Conservation (phyloP, 768 basidiomycete genomes). For the Suillus lakei region DNA sequence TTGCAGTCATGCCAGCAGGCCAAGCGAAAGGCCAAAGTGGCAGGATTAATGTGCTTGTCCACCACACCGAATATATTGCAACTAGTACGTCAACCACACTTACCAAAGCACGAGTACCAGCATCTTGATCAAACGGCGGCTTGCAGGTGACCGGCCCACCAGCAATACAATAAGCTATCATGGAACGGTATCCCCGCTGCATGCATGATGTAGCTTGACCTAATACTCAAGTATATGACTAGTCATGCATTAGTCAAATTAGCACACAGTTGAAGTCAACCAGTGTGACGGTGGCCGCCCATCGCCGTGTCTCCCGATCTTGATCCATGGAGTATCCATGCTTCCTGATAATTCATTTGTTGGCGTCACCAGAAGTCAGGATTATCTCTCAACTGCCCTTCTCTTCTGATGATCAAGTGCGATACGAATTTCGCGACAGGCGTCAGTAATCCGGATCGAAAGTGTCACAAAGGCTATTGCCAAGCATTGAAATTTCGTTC, state of each 20-base stretch:
- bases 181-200: not conserved
- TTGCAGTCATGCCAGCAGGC: not conserved
- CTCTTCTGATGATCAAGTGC: not conserved
- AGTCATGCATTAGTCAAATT: constrained; percentile 3
- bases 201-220: not conserved
- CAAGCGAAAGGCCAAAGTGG: not conserved
- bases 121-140: not conserved
- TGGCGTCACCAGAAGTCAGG: not conserved
- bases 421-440: not conserved
- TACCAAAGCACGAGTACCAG: not conserved
- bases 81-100: not conserved
- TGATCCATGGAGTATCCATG: not conserved
- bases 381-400: not conserved
- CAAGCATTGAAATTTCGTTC: not conserved
- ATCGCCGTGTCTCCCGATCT: not conserved
- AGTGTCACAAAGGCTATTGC: not conserved
- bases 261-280: not conserved
- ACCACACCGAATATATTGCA: not conserved
- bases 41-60: not conserved
- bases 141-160: not conserved
- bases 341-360: not conserved
- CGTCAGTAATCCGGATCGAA: not conserved
- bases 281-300: not conserved
- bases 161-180: not conserved
- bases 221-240: not conserved